These are phyloP conservation scores for Aspergillus sojae DNA, from an alignment of 2,329 filamentous ascomycete species.

Conservation along the genomic window DNA sequence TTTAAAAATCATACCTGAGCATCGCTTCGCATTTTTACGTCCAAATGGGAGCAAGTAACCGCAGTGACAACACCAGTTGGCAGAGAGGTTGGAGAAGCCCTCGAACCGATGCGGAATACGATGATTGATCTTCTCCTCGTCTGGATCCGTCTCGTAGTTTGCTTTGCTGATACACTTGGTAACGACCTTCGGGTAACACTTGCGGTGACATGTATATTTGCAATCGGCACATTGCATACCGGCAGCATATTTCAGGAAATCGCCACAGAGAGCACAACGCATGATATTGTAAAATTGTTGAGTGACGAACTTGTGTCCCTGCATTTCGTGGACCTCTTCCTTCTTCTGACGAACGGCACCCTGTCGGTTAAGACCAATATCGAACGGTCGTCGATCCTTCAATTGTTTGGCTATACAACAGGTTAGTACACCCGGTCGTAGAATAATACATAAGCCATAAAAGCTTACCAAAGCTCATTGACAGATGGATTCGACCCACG, in stretches of 20 bases:
- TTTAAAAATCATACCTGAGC: slow-evolving; percentile 63
- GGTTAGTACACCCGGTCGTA: slow-evolving; percentile 22
- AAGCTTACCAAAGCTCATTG: slow-evolving; percentile 74
- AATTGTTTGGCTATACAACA: slow-evolving; percentile 70
- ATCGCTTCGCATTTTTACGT: slow-evolving; percentile 92
- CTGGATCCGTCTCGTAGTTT: slow-evolving; percentile 95
- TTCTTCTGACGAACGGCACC: slow-evolving; percentile 96
- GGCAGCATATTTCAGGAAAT: slow-evolving; percentile 97
- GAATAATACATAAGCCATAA: neutral
- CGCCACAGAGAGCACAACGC: slow-evolving; percentile 95
- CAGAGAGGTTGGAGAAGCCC: slow-evolving; percentile 94
- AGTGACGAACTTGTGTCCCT: slow-evolving; percentile 97
- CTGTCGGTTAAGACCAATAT: slow-evolving; percentile 89
- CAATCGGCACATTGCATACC: slow-evolving; percentile 99
- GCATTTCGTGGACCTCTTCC: slow-evolving; percentile 97
- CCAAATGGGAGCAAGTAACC: slow-evolving; percentile 94
- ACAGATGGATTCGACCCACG: slow-evolving; percentile 86
- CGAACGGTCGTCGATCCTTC: slow-evolving; percentile 78
- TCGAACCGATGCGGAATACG: slow-evolving; percentile 97
- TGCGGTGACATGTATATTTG: slow-evolving; percentile 99
- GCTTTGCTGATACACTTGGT: slow-evolving; percentile 99
- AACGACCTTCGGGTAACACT: slow-evolving; percentile 94
- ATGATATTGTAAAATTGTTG: slow-evolving; percentile 99
- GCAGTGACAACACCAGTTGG: slow-evolving; percentile 99
- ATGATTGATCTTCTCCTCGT: slow-evolving; percentile 99